Evolutionary conservation across 164 flowering plant species (phyloP), one percentile per base, ranked within the genome.

Genomic region (Akebia trifoliata): DNA sequence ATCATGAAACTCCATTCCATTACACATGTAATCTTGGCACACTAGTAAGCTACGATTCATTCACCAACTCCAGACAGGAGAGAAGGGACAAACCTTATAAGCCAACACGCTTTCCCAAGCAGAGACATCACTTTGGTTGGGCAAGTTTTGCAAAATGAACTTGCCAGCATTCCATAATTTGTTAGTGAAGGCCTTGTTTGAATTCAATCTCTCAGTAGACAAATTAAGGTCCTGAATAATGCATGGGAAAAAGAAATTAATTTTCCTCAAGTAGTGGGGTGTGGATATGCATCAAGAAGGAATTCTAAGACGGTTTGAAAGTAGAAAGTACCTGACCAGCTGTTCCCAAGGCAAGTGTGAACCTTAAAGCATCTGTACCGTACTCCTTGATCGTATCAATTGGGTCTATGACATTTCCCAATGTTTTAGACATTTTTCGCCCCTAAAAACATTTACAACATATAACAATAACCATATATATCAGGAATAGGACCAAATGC

Each of bases 151-250:
- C 78, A 92, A 63, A 54, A 92, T 67, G 67, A 92, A 92, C 70
- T 92, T 92, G 45, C 98, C 98, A 68, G 96, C 98, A 80, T 92
- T 92, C 96, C 98, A 92, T 39, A 92, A 51, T 69, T 92, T 92
- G 73, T 92, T 92, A 48, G 93, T 86, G 79, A 92, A 92, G 36
- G 95, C 96, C 75, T 92, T 92, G 69, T 86, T 92, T n/a, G 98
- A 74, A 53, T 81, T 71, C 80, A 92, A 72, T 68, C 96, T 83
- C 70, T 92, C 98, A 29, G 67, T 75, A 54, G 96, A 89, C 63
- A 92, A 73, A 72, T 87, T 92, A 56, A 92, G 93, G 74, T 92
- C 98, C 98, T 92, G 82, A 50, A 62, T 48, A 25, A 58, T 39
- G 46, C 59, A 35, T n/a, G 29, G 24, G 29, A 35, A 10, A 9